A percentile compares a stretch with the other conserved stretches of the same genome.
These are phyloP conservation scores for Fusarium anguioides DNA, from an alignment of 2,329 filamentous ascomycete genomes.

Conservation along the genomic window DNA sequence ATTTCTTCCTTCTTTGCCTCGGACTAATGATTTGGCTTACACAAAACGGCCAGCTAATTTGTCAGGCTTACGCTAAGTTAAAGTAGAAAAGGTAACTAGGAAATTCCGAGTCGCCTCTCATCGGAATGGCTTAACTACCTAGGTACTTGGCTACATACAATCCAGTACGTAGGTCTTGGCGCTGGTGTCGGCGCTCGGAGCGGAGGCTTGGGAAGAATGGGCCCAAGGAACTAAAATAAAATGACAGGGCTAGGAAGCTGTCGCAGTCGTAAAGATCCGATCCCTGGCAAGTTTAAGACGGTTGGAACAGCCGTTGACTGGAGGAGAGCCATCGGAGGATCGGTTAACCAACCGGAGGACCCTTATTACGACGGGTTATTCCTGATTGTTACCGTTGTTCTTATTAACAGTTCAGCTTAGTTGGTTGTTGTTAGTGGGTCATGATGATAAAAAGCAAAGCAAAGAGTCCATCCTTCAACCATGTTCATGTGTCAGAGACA, in stretches of 20 bases:
- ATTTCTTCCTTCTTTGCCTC: background rate
- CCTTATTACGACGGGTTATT: constrained; percentile 39
- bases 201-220: constrained; percentile 7
- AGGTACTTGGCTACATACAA: no score
- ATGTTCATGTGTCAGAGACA: background rate
- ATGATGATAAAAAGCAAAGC: constrained; percentile 3
- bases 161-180: no score
- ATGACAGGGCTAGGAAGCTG: constrained; percentile 9
- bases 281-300: constrained; percentile 1
- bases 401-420: background rate
- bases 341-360: constrained; percentile 41
- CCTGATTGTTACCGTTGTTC: constrained; percentile 9
- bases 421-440: background rate
- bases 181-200: constrained; percentile 23
- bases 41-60: background rate
- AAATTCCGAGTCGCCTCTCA: constrained; percentile 17
- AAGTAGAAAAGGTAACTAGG: constrained; percentile 4
- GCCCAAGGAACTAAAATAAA: background rate
- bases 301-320: constrained; percentile 11
- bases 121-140: constrained; percentile 28
- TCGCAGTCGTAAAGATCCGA: constrained; percentile 12
- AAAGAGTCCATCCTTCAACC: background rate
- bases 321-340: constrained; percentile 8
- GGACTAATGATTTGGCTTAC: background rate
- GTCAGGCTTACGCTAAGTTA: constrained; percentile 9